phyloP scores from a whole-genome alignment of 495 filamentous ascomycete species.

The Neurospora hispaniola region DNA sequence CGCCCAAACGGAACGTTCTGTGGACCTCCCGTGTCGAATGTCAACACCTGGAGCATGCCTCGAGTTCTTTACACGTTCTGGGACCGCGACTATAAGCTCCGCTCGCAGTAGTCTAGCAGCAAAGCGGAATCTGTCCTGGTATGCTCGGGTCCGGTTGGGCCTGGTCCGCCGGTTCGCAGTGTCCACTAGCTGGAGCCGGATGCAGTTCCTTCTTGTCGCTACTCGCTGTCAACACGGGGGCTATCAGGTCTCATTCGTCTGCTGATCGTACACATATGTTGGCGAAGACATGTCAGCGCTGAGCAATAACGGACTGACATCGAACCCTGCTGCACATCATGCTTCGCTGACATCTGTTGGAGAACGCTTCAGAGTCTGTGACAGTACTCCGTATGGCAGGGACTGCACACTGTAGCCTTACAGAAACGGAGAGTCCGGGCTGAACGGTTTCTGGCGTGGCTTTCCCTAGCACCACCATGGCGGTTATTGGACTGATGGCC shows the following conservation, averaged over 20 bases:
- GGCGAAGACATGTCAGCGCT: not conserved
- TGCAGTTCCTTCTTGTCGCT: not conserved
- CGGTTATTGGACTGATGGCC: not conserved
- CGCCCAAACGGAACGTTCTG: not conserved
- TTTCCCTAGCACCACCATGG: not conserved
- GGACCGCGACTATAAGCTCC: not conserved
- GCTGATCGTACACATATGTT: not conserved
- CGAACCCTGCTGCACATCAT: slow-evolving; percentile 22
- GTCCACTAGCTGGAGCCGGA: not conserved
- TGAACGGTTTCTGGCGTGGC: not conserved
- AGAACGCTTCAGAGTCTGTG: not conserved
- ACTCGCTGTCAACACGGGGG: not conserved
- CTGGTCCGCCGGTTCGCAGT: not conserved
- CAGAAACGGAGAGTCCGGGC: not conserved
- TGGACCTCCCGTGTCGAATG: not conserved
- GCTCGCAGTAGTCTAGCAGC: not conserved
- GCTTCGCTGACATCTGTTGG: not conserved
- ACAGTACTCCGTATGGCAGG: not conserved
- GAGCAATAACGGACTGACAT: not conserved
- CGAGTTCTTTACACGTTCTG: not conserved
- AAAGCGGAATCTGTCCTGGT: not conserved
- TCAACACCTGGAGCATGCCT: not conserved
- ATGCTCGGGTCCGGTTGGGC: not conserved
- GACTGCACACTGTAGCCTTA: not conserved
- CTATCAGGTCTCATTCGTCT: not conserved